Evolutionary conservation across 805 yeast species (phyloP), one percentile per base, ranked within the genome.

Genomic region (Zygotorulaspora chibaensis): DNA sequence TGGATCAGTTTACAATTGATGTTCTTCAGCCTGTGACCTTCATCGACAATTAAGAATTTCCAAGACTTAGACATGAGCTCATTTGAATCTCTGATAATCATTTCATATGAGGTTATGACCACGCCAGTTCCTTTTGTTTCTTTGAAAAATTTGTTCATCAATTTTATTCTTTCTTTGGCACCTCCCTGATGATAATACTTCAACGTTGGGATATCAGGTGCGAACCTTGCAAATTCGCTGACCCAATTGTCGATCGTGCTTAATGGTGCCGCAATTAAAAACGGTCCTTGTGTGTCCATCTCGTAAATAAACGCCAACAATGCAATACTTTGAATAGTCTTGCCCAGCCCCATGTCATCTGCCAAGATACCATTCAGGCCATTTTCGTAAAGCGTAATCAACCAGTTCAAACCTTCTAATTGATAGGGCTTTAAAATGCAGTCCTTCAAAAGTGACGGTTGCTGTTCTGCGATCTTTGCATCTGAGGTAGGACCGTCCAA

Each of bases 271-370:
- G 86, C 84, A 43, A 87, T 73, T 33, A 87, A 65, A 56, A 85
- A 87, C 0, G 95, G 93, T 0, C 96, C 96, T 31, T 69, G 66
- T 1, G 87, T 78, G 2, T 86, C 89, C 62, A 87, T 81, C 54
- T 87, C 96, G 38, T 83, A 75, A 30, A 90, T 69, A 58, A 83
- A 87, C 4, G 87, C 79, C 3, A 89, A 57, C 48, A 91, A 73
- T 0, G 96, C 77, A 45, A 91, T 87, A 35, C 93, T 83, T 63
- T 93, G 96, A 7, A 91, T 65, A 0, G 99, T 93, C 62, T 91
- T 91, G 1, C 99, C 99, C 20, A 91, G 70, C 0, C 98, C 98
- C 99, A 91, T 91, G 64, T 91, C 98, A 67, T 93, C 98, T 0
- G 98, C 98, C 16, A 93, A 69, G 29, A 93, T 90, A 2, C 98